Evolutionary conservation across 768 basidiomycete genomes (phyloP).

Genomic region (Boletus sensibilis): DNA sequence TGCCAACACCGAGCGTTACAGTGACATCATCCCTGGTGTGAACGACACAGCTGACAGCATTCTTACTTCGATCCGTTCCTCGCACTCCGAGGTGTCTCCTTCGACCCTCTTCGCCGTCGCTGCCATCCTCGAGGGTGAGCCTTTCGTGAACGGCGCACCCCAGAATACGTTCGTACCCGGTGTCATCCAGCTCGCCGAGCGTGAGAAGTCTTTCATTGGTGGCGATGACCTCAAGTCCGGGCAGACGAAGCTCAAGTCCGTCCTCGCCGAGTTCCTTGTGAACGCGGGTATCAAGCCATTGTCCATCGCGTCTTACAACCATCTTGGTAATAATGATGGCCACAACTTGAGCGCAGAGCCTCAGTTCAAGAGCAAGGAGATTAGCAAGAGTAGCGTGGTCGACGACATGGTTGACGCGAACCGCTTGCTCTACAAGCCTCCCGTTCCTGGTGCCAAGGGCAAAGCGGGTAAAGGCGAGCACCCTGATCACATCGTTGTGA

Average conservation of each 20-base stretch:
- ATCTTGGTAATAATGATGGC: conserved; percentile 98
- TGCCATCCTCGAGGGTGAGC: conserved; percentile 89
- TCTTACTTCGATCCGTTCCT: conserved; percentile 74
- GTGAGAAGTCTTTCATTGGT: conserved; percentile 87
- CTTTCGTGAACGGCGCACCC: conserved; percentile 96
- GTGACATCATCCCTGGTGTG: conserved; percentile 88
- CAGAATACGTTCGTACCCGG: conserved; percentile 99
- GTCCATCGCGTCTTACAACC: conserved; percentile 97
- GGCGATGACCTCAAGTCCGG: conserved; percentile 98
- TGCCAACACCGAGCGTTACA: conserved; percentile 97
- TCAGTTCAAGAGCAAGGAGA: conserved; percentile 99
- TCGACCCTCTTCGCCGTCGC: conserved; percentile 96
- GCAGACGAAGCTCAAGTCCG: conserved; percentile 96
- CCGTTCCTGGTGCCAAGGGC: conserved; percentile 52
- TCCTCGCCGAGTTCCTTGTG: conserved; percentile 97
- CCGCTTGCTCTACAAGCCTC: conserved; percentile 84
- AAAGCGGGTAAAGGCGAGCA: conserved; percentile 85
- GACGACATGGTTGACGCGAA: conserved; percentile 98
- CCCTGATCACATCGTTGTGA: conserved; percentile 95
- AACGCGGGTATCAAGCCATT: conserved; percentile 98
- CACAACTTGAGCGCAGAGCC: conserved; percentile 84
- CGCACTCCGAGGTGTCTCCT: conserved; percentile 93
- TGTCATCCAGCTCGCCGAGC: conserved; percentile 88
- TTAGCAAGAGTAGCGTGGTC: conserved; percentile 94
- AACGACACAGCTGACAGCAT: conserved; percentile 93